phyloP scores from a whole-genome alignment of 1,139 yeast species.

The Geotrichum histeridarum region DNA sequence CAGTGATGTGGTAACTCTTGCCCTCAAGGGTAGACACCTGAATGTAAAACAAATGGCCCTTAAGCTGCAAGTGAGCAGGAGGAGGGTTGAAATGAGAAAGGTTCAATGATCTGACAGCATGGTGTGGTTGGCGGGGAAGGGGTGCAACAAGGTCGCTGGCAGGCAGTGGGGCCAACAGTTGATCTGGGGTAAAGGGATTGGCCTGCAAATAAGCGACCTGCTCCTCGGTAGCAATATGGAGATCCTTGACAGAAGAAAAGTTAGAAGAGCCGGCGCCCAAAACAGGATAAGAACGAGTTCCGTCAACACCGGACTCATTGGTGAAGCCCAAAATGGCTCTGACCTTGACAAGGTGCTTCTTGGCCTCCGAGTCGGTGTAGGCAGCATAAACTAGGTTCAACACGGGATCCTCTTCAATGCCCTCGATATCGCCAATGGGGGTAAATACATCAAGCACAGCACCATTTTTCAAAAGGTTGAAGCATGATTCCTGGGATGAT shows the following conservation, averaged over 20 bases:
- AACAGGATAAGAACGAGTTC: slow-evolving; percentile 27
- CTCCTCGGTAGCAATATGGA: slow-evolving; percentile 24
- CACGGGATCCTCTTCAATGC: slow-evolving; percentile 30
- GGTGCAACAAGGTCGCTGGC: slow-evolving; percentile 13
- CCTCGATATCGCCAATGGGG: slow-evolving; percentile 31
- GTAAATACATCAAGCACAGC: slow-evolving; percentile 34
- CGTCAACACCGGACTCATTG: slow-evolving; percentile 31
- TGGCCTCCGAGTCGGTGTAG: slow-evolving; percentile 46
- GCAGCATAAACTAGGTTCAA: slow-evolving; percentile 41
- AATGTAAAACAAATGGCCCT: slow-evolving; percentile 79
- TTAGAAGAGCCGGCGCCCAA: slow-evolving; percentile 42
- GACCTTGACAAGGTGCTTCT: slow-evolving; percentile 45
- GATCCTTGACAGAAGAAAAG: slow-evolving; percentile 35
- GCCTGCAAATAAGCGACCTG: slow-evolving; percentile 13
- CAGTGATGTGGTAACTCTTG: slow-evolving; percentile 71
- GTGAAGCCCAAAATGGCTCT: slow-evolving; percentile 46
- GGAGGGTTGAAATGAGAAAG: slow-evolving; percentile 86
- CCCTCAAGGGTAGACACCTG: slow-evolving; percentile 74
- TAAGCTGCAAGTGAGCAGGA: slow-evolving; percentile 52
- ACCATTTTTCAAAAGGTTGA: slow-evolving; percentile 45
- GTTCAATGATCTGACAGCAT: slow-evolving; percentile 24
- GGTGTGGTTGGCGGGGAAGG: background rate
- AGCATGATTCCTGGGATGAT: slow-evolving; percentile 55
- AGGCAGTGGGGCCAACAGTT: slow-evolving; percentile 14
- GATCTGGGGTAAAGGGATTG: slow-evolving; percentile 11